Base-by-base conservation (phyloP, 352 stramenopile species). In the Phytophthora idaei region DNA sequence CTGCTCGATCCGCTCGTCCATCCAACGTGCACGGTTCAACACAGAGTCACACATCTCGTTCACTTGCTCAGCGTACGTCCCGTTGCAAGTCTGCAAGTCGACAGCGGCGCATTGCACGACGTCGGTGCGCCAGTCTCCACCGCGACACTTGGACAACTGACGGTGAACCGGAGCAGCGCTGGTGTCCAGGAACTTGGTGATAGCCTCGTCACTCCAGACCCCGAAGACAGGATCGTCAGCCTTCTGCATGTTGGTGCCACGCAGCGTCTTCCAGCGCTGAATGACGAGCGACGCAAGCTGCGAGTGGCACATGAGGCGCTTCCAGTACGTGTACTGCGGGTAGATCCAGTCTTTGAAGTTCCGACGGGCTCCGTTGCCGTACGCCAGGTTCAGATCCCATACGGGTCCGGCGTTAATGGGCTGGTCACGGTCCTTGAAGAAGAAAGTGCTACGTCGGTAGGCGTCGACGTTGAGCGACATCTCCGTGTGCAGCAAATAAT, bases 401-500 rank as follows among this genome's bases (percentile, higher is more conserved):
- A 94, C 83, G 0, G 85, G 85, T 3, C 85, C 85, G 4, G 85
- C 85, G 53, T 93, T 91, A 58, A 93, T 92, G 4, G 85, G 71
- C 54, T 90, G 78, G 17, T 81, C 67, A 8, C 85, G 79, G 67
- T 93, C 85, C 59, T 93, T 93, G 63, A 90, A 88, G 73, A 85
- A 93, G 65, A 85, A 93, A 36, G 83, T 89, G 61, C 83, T 92
- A n/a, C 81, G 81, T 8, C 81, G 75, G 60, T 93, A 93, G 2
- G 85, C 83, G 57, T 93, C 85, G 14, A 90, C 80, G 60, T 93
- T 93, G 47, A 92, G 73, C 15, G 83, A 92, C 81, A 90, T 88
- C 71, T 93, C 85, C 1, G 85, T 93, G 77, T 93, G 85, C 57
- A 93, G 62, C 44, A 93, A 67, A 51, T 93, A 92, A 59, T 93